Percentiles rank a stretch among this genome's conserved stretches.
Evolutionary conservation across 2,329 filamentous ascomycete genomes (phyloP).

Genomic region (Ophiostoma quercus): DNA sequence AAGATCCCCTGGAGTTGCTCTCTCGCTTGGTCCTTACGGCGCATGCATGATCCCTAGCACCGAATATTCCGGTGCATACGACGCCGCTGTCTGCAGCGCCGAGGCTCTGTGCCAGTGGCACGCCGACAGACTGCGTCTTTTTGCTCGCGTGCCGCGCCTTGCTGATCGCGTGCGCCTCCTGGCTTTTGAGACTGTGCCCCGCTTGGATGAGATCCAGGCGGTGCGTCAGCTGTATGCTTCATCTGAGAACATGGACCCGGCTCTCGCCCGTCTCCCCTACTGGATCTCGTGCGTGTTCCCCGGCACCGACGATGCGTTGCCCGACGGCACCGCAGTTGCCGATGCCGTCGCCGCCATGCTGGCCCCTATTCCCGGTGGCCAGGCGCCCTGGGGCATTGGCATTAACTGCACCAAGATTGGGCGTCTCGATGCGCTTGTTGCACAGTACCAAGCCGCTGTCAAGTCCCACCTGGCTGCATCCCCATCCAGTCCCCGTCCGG

Average conservation of each 20-base stretch:
- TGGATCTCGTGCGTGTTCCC: slow-evolving; percentile 9
- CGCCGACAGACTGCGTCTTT: not conserved
- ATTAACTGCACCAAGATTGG: slow-evolving; percentile 7
- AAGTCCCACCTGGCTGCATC: not conserved
- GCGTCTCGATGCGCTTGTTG: not conserved
- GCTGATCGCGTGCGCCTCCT: not conserved
- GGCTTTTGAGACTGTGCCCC: slow-evolving; percentile 2
- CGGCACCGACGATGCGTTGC: not conserved
- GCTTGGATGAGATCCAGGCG: not conserved
- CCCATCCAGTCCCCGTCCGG: not conserved
- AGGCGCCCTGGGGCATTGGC: not conserved
- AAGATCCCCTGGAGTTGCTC: not conserved
- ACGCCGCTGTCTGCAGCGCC: not conserved
- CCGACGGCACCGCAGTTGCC: not conserved
- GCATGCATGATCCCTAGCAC: slow-evolving; percentile 1
- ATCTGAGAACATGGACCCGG: not conserved
- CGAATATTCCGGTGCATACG: not conserved
- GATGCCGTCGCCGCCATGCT: not conserved
- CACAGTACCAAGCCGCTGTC: slow-evolving; percentile 4
- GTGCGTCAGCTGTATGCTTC: not conserved
- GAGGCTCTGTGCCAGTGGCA: not conserved
- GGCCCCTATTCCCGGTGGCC: not conserved
- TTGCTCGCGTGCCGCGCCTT: not conserved
- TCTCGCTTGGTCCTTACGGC: not conserved
- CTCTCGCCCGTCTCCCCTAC: not conserved